Conservation (phyloP, 2,329 filamentous ascomycete genomes). For the Penicillium capsulatum region DNA sequence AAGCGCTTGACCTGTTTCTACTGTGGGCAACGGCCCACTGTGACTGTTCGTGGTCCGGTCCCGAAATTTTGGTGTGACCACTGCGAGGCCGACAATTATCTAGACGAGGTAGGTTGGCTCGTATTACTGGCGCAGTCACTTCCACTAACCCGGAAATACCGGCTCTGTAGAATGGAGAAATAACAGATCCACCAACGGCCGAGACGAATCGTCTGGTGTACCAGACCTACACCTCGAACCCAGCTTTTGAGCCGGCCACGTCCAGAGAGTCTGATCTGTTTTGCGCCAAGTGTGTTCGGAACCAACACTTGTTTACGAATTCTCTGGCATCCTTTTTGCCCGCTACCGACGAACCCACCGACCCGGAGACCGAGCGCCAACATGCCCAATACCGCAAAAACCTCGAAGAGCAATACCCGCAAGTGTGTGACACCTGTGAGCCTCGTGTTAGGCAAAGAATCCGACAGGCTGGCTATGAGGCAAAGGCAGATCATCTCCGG, state of each 20-base stretch:
- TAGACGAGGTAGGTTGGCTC: conserved; percentile 74
- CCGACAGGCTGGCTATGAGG: conserved; percentile 68
- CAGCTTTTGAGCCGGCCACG: conserved; percentile 42
- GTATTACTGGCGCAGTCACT: no score
- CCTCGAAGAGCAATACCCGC: conserved; percentile 79
- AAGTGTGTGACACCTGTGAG: conserved; percentile 78
- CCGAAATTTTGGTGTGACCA: conserved; percentile 67
- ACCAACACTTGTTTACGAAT: conserved; percentile 76
- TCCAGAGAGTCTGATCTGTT: conserved; percentile 47
- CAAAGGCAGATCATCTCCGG: conserved; percentile 74
- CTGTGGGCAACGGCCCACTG: conserved; percentile 66
- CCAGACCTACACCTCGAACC: conserved; percentile 38
- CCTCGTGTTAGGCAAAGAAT: conserved; percentile 68
- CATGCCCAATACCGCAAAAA: conserved; percentile 67
- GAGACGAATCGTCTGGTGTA: conserved; percentile 46
- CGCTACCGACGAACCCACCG: conserved; percentile 61
- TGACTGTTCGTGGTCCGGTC: conserved; percentile 55
- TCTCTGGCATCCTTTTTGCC: conserved; percentile 77
- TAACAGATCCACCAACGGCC: conserved; percentile 74
- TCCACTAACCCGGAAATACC: no score
- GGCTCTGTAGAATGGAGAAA: conserved; percentile 77
- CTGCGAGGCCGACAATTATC: conserved; percentile 83
- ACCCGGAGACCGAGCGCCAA: conserved; percentile 62
- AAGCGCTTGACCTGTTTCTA: conserved; percentile 70
- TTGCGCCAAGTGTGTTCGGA: conserved; percentile 78